Base-by-base conservation (phyloP, 192 early-diverging fungal genomes). In the Diversispora eburnea region DNA sequence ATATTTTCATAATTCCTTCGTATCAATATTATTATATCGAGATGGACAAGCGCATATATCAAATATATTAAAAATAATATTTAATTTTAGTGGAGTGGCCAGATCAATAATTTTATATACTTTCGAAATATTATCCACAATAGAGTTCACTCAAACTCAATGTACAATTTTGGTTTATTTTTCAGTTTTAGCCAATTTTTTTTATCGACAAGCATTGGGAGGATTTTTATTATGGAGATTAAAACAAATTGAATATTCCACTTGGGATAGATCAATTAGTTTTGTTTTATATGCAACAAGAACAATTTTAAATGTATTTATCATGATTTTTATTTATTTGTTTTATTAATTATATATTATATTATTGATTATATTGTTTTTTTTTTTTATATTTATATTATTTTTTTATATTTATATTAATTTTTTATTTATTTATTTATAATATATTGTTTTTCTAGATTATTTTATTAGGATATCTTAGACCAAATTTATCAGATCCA, bases 171-270 rank as follows among this genome's bases (percentile, higher is more conserved):
- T 66, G 13, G 48, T 3, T 10, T 49, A 66, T 48, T 48, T 66
- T 48, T 12, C 7, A 19, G 46, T 46, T 22, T 20, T 66, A 8
- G 19, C 63, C 2, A 66, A 66, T 25, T 70, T 70, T 57, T 45
- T 70, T 45, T 70, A 70, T 47, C 48, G 68, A 56, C n/a, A 54
- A 45, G 12, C 68, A 19, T 57, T 70, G 19, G 19, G 13, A 4
- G 68, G 46, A 10, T 70, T 70, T 56, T 70, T 70, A 55, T 70
- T 70, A 55, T 70, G 68, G 68, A 39, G 68, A 57, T 52, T 70
- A 41, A 70, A 56, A 45, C 68, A 70, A 54, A 70, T 70, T 41
- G 55, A 54, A 45, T 56, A 70, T 70, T 70, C 68, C 19, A 20
- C 42, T 55, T 70, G 68, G 68, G 68, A 70, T 57, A 20, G 55